phyloP scores from a whole-genome alignment of 805 yeast genomes.

The Kluyveromyces nonfermentans region DNA sequence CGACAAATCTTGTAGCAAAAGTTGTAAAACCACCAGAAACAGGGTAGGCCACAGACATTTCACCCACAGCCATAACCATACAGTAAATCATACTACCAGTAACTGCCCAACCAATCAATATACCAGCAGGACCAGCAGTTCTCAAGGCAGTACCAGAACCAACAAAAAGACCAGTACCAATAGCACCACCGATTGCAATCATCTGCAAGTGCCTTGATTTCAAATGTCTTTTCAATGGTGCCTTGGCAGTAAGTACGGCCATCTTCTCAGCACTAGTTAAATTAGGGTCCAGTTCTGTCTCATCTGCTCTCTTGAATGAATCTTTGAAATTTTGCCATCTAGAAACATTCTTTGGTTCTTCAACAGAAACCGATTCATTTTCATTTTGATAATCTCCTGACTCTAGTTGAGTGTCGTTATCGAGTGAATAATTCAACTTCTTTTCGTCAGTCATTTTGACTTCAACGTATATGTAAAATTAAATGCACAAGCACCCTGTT shows the following conservation, averaged over 20 bases:
- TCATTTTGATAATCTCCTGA: constrained; percentile 2
- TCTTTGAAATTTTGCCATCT: constrained; percentile 39
- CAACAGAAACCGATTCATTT: neutral
- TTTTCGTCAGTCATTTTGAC: constrained; percentile 2
- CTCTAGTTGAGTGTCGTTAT: constrained; percentile 2
- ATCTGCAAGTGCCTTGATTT: constrained; percentile 50
- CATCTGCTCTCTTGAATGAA: constrained; percentile 37
- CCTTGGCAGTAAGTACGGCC: constrained; percentile 36
- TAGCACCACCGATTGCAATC: constrained; percentile 64
- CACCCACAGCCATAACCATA: constrained; percentile 55
- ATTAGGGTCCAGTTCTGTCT: constrained; percentile 31
- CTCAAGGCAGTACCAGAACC: constrained; percentile 56
- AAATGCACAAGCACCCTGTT: neutral
- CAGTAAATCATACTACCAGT: constrained; percentile 48
- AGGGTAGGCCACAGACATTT: constrained; percentile 51
- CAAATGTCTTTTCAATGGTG: constrained; percentile 49
- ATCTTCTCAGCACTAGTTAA: constrained; percentile 37
- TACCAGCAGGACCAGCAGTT: constrained; percentile 61
- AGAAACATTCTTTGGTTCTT: constrained; percentile 1
- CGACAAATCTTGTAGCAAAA: constrained; percentile 51
- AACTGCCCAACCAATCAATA: constrained; percentile 44
- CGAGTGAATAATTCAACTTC: constrained; percentile 1
- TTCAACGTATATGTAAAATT: neutral
- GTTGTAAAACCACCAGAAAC: constrained; percentile 56
- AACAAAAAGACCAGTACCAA: constrained; percentile 69